phyloP scores from a whole-genome alignment of 495 filamentous ascomycete species.

The Podospora pseudocomata region DNA sequence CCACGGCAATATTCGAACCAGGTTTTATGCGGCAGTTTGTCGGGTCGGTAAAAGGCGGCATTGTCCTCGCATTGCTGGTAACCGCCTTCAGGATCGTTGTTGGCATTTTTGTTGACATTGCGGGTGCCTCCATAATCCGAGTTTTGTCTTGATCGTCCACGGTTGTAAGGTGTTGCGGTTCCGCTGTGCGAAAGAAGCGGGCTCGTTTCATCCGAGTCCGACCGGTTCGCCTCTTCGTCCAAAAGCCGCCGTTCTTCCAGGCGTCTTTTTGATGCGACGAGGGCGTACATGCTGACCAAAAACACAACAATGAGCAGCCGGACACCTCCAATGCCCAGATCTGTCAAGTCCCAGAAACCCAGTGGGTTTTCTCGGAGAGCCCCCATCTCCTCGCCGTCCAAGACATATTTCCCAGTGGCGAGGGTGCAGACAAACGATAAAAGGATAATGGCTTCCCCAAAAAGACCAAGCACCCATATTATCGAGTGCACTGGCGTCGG shows the following conservation, averaged over 20 bases:
- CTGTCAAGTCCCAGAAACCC: constrained; percentile 50
- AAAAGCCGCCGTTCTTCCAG: constrained; percentile 34
- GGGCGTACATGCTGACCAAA: constrained; percentile 41
- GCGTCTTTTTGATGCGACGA: constrained; percentile 28
- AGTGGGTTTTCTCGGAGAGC: constrained; percentile 16
- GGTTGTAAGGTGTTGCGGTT: constrained; percentile 22
- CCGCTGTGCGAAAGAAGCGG: constrained; percentile 42
- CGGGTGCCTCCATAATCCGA: constrained; percentile 25
- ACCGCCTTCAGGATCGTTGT: constrained; percentile 27
- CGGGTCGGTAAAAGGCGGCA: constrained; percentile 52
- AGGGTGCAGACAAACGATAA: constrained; percentile 60
- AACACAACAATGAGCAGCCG: constrained; percentile 39
- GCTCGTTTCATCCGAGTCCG: constrained; percentile 46
- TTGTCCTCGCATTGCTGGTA: constrained; percentile 40
- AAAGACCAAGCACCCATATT: constrained; percentile 65
- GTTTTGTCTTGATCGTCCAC: constrained; percentile 21
- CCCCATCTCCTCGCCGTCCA: constrained; percentile 20
- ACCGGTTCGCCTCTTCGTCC: constrained; percentile 46
- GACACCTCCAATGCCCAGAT: constrained; percentile 43
- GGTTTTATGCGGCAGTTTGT: constrained; percentile 42
- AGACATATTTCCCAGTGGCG: constrained; percentile 53
- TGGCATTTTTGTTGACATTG: constrained; percentile 28
- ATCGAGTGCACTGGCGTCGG: constrained; percentile 69
- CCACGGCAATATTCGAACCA: constrained; percentile 76
- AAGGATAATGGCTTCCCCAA: constrained; percentile 67